A percentile compares a stretch with the other conserved stretches of the same genome.
Conservation (phyloP, 345 rosid genomes). For the Cardamine occulta region DNA sequence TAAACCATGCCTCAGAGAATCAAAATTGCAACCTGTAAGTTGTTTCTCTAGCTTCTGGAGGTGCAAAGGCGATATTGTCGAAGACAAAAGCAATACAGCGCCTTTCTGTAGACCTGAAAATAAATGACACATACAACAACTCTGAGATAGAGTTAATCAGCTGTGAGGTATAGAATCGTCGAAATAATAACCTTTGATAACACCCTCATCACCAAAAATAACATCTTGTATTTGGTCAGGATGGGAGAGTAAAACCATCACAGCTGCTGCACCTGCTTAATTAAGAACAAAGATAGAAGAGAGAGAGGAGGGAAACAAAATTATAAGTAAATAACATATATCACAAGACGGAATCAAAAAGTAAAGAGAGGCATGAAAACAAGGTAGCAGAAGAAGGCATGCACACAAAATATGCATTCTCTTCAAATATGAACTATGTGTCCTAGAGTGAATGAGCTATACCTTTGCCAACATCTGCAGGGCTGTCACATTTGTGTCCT, state of each 20-base stretch:
- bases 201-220: conserved; percentile 63
- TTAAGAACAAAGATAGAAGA: not conserved
- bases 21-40: conserved; percentile 55
- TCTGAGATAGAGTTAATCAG: not conserved
- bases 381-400: conserved; percentile 8
- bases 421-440: conserved; percentile 5
- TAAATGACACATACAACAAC: conserved; percentile 20
- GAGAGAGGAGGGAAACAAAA: not conserved
- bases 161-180: conserved; percentile 21
- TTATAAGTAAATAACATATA: conserved; percentile 6
- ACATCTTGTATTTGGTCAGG: conserved; percentile 62
- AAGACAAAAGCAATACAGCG: conserved; percentile 60
- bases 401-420: not conserved
- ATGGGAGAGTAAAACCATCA: conserved; percentile 66
- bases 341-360: conserved; percentile 12
- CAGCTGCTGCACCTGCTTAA: conserved; percentile 65
- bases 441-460: not conserved
- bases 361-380: conserved; percentile 14
- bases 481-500: conserved; percentile 59
- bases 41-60: conserved; percentile 64
- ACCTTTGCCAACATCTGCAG: conserved; percentile 70
- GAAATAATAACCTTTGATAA: conserved; percentile 57
- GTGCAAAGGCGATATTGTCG: conserved; percentile 53
- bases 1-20: conserved; percentile 12
- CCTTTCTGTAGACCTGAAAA: conserved; percentile 63